These are phyloP conservation scores for Pseudocercospora musae DNA, from an alignment of 2,329 filamentous ascomycete species.

Conservation along the genomic window DNA sequence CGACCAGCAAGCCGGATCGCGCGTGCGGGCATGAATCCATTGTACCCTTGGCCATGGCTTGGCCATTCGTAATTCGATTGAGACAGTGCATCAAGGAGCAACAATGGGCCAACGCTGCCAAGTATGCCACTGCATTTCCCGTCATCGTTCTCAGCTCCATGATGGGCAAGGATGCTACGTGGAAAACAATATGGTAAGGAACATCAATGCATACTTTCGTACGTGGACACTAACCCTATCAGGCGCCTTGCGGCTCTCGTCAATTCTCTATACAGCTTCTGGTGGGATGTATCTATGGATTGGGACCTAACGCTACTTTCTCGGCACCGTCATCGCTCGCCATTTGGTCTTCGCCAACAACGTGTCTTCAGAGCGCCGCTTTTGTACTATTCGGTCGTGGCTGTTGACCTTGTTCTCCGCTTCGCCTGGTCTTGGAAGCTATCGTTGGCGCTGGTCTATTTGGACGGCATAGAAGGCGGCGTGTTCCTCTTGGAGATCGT, in stretches of 20 bases:
- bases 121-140: conserved; percentile 92
- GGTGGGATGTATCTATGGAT: conserved; percentile 95
- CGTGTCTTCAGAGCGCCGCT: conserved; percentile 68
- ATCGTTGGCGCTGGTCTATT: conserved; percentile 74
- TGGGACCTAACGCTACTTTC: conserved; percentile 90
- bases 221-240: not conserved
- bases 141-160: conserved; percentile 66
- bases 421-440: conserved; percentile 92
- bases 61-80: conserved; percentile 81
- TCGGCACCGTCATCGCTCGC: conserved; percentile 57
- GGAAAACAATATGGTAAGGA: conserved; percentile 22
- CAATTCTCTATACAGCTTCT: conserved; percentile 94
- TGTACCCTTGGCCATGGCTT: conserved; percentile 78
- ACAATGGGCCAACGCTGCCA: conserved; percentile 78
- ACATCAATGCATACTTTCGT: not conserved
- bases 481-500: conserved; percentile 84
- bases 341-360: conserved; percentile 72
- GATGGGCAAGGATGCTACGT: conserved; percentile 18
- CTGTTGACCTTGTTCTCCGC: conserved; percentile 73
- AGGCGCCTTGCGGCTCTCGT: conserved; percentile 47
- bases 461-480: conserved; percentile 81
- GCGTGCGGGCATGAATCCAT: conserved; percentile 74
- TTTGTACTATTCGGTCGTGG: conserved; percentile 80
- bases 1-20: conserved; percentile 77
- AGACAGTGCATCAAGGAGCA: conserved; percentile 93